phyloP scores from a whole-genome alignment of 2,329 filamentous ascomycete species.

The Microdochium paspali region DNA sequence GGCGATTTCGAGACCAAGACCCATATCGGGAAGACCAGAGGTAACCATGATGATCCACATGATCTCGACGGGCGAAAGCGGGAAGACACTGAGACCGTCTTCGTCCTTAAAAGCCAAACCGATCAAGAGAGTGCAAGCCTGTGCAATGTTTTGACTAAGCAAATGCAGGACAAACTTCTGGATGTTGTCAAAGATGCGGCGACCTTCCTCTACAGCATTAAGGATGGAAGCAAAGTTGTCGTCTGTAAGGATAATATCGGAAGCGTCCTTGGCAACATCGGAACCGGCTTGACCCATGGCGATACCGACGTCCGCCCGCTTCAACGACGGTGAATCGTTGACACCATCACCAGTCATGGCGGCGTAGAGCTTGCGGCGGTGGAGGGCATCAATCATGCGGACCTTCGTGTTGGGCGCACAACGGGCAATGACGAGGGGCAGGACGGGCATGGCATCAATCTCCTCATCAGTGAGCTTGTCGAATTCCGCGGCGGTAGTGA shows the following conservation, averaged over 20 bases:
- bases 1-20: constrained; percentile 35
- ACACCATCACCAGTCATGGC: constrained; percentile 60
- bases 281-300: constrained; percentile 56
- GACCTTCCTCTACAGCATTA: constrained; percentile 52
- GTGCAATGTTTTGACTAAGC: constrained; percentile 52
- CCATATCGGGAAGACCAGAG: constrained; percentile 57
- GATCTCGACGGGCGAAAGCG: constrained; percentile 55
- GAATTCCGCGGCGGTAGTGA: constrained; percentile 50
- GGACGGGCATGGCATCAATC: constrained; percentile 46
- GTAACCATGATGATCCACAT: constrained; percentile 66
- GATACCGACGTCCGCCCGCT: constrained; percentile 54
- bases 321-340: constrained; percentile 54
- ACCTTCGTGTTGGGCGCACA: constrained; percentile 58
- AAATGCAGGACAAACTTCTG: constrained; percentile 39
- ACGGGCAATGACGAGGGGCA: constrained; percentile 53
- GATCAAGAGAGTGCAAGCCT: constrained; percentile 52
- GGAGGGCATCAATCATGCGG: constrained; percentile 59
- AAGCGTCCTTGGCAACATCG: constrained; percentile 31
- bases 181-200: constrained; percentile 57
- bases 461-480: constrained; percentile 48
- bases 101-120: constrained; percentile 55
- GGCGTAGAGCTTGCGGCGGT: constrained; percentile 46
- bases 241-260: constrained; percentile 51
- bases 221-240: constrained; percentile 59
- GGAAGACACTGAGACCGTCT: constrained; percentile 53